Evolutionary conservation across 2,329 filamentous ascomycete genomes (phyloP), one percentile per base, ranked within the genome.

Genomic region (Lithohypha guttulata): DNA sequence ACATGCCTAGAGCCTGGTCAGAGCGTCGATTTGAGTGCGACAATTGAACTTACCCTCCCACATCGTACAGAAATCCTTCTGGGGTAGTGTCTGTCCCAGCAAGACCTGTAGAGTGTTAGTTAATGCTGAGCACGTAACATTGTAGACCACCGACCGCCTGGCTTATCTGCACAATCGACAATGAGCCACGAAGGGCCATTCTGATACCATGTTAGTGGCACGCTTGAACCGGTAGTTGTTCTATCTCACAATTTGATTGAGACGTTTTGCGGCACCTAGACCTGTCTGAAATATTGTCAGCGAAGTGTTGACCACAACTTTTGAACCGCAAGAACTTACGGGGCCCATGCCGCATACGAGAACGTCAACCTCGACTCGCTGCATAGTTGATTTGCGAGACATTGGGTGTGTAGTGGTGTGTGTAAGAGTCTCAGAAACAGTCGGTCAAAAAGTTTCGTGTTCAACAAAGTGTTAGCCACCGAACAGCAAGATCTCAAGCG

Each of bases 271-370:
- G 61, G 91, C 91, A 73, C 91, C 91, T 54, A 96, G 77, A 67
- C 91, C 91, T 59, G 91, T 96, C 34, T 37, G 13, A 14, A 20
- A 9, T 8, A 22, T n/a, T 19, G 34, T 37, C 23, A 37, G 34
- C 9, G 26, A 28, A 10, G 4, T n/a, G n/a, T n/a, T n/a, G n/a
- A n/a, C n/a, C n/a, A n/a, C n/a, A n/a, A n/a, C n/a, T n/a, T n/a
- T 5, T 6, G 13, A 13, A 14, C 10, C 14, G 18, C 14, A 11
- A 18, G 18, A 8, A 23, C 34, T 37, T 37, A 37, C 34, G 55
- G 91, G 91, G 60, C 91, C 91, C 67, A 89, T 89, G 60, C 91
- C 91, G 70, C 96, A 95, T 65, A 98, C 79, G 60, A 98, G 84
- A 54, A 98, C 82, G 68, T 98, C 91, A 62, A 96, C 85, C 58